A percentile compares a stretch with the other conserved stretches of the same genome.
phyloP scores from a whole-genome alignment of 208 protist genomes.

The Trypanosomatidae sp. region DNA sequence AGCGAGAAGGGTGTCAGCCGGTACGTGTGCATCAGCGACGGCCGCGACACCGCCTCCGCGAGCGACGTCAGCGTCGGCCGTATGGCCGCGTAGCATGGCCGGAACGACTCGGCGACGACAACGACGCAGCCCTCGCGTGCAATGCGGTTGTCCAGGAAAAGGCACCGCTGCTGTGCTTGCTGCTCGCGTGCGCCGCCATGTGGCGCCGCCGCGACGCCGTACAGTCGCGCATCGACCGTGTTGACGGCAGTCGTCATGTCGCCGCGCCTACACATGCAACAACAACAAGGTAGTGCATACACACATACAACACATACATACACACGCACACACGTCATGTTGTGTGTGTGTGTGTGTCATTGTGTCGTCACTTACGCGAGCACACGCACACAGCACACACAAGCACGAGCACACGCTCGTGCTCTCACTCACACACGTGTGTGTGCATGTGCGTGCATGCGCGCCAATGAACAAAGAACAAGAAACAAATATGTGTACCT shows the following conservation, averaged over 20 bases:
- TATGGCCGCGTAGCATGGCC: conserved; percentile 24
- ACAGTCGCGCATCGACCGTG: neutral
- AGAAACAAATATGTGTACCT: too few relatives aligned
- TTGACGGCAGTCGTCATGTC: conserved; percentile 1
- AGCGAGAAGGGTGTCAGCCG: conserved; percentile 95
- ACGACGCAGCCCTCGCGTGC: conserved; percentile 27
- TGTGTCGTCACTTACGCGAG: too few relatives aligned
- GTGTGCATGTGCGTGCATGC: too few relatives aligned
- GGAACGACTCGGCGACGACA: conserved; percentile 66
- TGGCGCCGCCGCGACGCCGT: neutral
- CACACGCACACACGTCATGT: neutral
- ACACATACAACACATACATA: neutral
- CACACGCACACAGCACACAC: too few relatives aligned
- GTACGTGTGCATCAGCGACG: conserved; percentile 96
- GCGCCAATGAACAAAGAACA: too few relatives aligned
- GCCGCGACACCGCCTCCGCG: conserved; percentile 92
- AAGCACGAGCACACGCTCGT: too few relatives aligned
- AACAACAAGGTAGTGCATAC: conserved; percentile 1
- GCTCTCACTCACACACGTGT: too few relatives aligned
- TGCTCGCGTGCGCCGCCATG: neutral
- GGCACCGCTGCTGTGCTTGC: conserved; percentile 12
- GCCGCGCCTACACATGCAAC: neutral
- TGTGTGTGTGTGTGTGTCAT: neutral
- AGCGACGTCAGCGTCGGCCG: conserved; percentile 46
- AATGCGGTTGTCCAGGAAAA: conserved; percentile 53